Conservation (phyloP, 805 yeast genomes). For the Nakazawaea pomicola region DNA sequence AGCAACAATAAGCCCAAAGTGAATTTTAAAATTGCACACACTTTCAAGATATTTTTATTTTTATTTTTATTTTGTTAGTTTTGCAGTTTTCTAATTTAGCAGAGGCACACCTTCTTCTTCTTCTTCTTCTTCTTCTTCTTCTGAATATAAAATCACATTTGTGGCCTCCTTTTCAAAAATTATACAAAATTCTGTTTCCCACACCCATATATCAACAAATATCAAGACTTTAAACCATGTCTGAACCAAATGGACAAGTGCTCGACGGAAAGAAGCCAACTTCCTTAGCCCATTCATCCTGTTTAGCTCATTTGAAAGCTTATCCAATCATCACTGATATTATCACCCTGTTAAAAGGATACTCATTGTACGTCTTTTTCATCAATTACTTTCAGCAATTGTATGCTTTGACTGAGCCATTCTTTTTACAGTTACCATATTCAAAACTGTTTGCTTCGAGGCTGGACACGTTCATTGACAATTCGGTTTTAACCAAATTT, state of each 20-base stretch:
- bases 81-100: too few species aligned
- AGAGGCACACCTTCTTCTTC: too few species aligned
- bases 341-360: conserved; percentile 14
- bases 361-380: conserved; percentile 17
- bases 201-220: too few species aligned
- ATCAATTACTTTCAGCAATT: conserved; percentile 16
- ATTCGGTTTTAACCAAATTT: conserved; percentile 19
- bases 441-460: conserved; percentile 17
- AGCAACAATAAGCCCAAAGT: too few species aligned
- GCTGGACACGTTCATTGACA: conserved; percentile 21
- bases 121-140: too few species aligned
- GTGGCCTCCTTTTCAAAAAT: too few species aligned
- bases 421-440: conserved; percentile 17
- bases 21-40: too few species aligned
- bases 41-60: too few species aligned
- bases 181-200: too few species aligned
- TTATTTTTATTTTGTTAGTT: too few species aligned
- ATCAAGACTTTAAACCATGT: too few species aligned
- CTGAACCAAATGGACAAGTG: conserved; percentile 2
- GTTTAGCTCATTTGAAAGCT: conserved; percentile 20
- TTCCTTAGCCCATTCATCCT: not conserved
- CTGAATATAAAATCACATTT: too few species aligned
- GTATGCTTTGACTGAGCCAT: conserved; percentile 11
- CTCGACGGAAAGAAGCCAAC: not conserved
- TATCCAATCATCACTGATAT: conserved; percentile 28